Percentiles rank a stretch among this genome's conserved stretches.
phyloP scores from a whole-genome alignment of 2,329 filamentous ascomycete species.

The Sarocladium strictum region DNA sequence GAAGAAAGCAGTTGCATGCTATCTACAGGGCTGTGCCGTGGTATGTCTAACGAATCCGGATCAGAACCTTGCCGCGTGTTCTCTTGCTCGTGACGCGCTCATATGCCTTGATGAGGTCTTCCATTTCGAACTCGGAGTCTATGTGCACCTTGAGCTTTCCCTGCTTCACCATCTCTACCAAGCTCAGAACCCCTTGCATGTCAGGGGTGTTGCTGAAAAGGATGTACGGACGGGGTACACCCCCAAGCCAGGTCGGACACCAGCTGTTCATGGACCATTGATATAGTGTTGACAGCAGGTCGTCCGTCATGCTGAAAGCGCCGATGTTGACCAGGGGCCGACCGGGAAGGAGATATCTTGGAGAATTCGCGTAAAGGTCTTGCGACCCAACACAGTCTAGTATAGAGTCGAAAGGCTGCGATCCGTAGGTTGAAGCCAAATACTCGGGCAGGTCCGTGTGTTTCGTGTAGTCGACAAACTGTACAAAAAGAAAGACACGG shows the following conservation, averaged over 20 bases:
- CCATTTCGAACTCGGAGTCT: conserved; percentile 12
- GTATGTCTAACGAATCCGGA: conserved; percentile 6
- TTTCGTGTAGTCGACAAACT: too few species aligned
- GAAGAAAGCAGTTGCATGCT: not conserved
- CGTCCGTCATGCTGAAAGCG: not conserved
- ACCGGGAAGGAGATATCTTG: conserved; percentile 1
- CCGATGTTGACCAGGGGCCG: not conserved
- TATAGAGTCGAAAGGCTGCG: too few species aligned
- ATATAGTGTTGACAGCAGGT: conserved; percentile 8
- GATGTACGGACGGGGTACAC: conserved; percentile 11
- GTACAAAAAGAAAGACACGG: too few species aligned
- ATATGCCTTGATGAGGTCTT: conserved; percentile 10
- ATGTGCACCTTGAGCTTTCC: conserved; percentile 10
- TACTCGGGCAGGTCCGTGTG: too few species aligned
- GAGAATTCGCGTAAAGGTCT: not conserved
- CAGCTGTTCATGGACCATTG: conserved; percentile 11
- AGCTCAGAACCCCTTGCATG: conserved; percentile 9
- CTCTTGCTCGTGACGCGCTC: conserved; percentile 10
- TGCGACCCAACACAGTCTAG: not conserved
- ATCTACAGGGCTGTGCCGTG: not conserved
- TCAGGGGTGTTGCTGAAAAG: conserved; percentile 10
- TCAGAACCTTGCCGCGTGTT: conserved; percentile 11
- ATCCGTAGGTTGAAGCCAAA: too few species aligned
- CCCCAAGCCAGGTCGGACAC: conserved; percentile 11
- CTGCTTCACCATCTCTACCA: conserved; percentile 11